Evolutionary conservation across 768 basidiomycete genomes (phyloP).

Genomic region (Leccinum rimulosum): DNA sequence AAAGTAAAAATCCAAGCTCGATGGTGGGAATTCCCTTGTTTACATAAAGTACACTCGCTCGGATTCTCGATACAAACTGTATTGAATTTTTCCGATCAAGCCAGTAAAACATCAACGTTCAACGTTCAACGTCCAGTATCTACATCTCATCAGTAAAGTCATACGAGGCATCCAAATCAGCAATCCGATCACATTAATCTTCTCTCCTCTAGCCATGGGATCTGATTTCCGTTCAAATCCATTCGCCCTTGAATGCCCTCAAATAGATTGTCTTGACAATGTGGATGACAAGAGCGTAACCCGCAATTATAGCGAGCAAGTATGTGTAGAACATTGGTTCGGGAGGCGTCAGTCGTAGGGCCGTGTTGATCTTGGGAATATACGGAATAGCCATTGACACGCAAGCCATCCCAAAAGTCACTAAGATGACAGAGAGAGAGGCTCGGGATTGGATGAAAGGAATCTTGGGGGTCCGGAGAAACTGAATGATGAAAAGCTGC

Average conservation of each 20-base stretch:
- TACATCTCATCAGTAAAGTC: neutral
- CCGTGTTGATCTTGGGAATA: conserved; percentile 30
- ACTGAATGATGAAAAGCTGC: conserved; percentile 33
- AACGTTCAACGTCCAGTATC: neutral
- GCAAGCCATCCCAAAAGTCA: conserved; percentile 33
- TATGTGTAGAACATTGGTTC: conserved; percentile 30
- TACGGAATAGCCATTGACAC: conserved; percentile 34
- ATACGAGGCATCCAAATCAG: neutral
- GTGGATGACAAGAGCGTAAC: conserved; percentile 27
- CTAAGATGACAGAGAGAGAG: conserved; percentile 23
- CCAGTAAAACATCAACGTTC: neutral
- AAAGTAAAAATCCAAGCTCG: neutral
- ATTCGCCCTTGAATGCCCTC: conserved; percentile 28
- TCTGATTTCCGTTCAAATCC: conserved; percentile 19
- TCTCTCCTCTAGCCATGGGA: neutral
- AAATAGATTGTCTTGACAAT: conserved; percentile 29
- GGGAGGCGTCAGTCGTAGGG: conserved; percentile 28
- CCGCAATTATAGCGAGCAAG: conserved; percentile 18
- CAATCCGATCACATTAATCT: neutral
- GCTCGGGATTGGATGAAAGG: conserved; percentile 34
- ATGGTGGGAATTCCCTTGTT: neutral
- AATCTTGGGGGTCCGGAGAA: conserved; percentile 31
- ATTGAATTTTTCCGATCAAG: too few species aligned
- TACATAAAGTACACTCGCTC: neutral
- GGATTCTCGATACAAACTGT: too few species aligned